Evolutionary conservation across 352 stramenopile species (phyloP), one percentile per base, ranked within the genome.

Genomic region (Pythium dissimile): DNA sequence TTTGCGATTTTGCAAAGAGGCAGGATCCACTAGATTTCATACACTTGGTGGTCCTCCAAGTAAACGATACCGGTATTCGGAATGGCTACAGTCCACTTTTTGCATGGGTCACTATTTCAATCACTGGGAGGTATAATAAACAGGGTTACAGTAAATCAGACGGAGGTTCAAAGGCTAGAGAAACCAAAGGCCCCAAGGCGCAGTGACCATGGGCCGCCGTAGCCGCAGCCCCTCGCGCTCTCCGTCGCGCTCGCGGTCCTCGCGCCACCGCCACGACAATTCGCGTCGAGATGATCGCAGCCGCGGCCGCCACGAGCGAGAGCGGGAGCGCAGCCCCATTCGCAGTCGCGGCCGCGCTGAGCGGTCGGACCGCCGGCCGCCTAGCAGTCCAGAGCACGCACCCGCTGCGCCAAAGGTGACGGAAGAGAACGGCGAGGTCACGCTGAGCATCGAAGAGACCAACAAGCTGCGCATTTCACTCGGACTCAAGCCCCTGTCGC

Each of bases 391-490:
- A 65, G 57, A 11, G 65, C 69, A 46, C 59, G 69, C 47, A 64
- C 51, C 47, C 60, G 59, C 62, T 44, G 41, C 54, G 44, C 26
- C 63, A 34, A 62, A 74, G 38, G 54, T 57, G 3, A 72, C 73
- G 9, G 77, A 89, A 27, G 84, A 88, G 55, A 87, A 86, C 41
- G 84, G 84, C 31, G 84, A 94, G 62, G 86, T 91, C 43, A 86
- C 79, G 15, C 78, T 92, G 56, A 92, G 77, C 44, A 71, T 94
- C 53, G 82, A 94, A 38, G 84, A 92, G 59, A 94, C 82, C 28
- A 94, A 94, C 67, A 72, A 73, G 34, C 48, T 94, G 49, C 84
- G 84, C 50, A 26, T 72, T 11, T 76, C 77, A 12, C 62, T 94
- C 37, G 84, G 84, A 0, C 66, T 94, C 30, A 94, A 94, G 44